phyloP scores from a whole-genome alignment of 192 early-diverging fungal species.

The Chytriomyces confervae region DNA sequence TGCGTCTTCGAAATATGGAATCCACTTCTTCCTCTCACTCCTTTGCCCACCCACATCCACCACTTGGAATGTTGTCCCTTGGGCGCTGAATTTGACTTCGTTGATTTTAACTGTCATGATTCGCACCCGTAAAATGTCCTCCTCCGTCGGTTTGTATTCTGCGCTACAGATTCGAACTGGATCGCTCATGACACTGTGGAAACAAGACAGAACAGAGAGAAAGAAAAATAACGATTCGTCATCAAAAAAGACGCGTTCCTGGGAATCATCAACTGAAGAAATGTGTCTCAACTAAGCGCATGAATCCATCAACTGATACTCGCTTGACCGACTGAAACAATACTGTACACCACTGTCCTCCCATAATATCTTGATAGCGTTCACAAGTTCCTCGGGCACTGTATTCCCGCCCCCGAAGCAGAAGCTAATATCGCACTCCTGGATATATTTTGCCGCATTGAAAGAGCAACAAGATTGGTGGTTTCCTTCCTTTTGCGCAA shows the following conservation, averaged over 20 bases:
- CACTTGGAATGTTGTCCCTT: constrained; percentile 49
- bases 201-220: constrained; percentile 39
- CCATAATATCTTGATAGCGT: constrained; percentile 84
- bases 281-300: constrained; percentile 76
- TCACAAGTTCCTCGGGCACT: constrained; percentile 56
- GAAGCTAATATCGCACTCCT: no score
- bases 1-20: constrained; percentile 66
- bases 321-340: constrained; percentile 78
- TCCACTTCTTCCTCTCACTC: constrained; percentile 67
- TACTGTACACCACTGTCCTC: constrained; percentile 78
- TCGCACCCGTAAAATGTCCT: constrained; percentile 71
- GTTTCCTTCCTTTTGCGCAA: not conserved
- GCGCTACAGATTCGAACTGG: constrained; percentile 52
- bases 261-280: not conserved
- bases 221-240: constrained; percentile 47
- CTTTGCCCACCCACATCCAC: constrained; percentile 70
- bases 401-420: no score
- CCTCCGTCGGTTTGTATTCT: constrained; percentile 64
- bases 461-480: not conserved
- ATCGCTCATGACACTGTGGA: constrained; percentile 30
- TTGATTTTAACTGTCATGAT: constrained; percentile 71
- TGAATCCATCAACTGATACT: constrained; percentile 96
- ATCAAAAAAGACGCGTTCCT: not conserved
- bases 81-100: constrained; percentile 66
- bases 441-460: no score